A percentile compares a stretch with the other conserved stretches of the same genome.
phyloP scores from a whole-genome alignment of 805 yeast species.

The Sugiyamaella mastotermitis region DNA sequence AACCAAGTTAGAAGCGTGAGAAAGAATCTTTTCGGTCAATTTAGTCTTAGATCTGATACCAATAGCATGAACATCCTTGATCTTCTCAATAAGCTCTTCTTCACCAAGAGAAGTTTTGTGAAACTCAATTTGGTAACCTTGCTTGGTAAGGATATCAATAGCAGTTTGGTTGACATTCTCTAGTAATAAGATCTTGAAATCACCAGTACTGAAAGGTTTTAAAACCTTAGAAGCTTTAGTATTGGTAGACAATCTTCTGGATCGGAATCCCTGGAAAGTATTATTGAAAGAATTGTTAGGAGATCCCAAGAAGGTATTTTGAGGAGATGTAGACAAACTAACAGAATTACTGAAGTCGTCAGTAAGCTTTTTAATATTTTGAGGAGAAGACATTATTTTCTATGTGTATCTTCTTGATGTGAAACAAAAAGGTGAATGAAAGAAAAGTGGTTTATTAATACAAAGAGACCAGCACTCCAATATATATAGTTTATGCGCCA shows the following conservation, averaged over 20 bases:
- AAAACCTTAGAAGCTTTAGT: constrained; percentile 41
- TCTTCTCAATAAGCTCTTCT: constrained; percentile 90
- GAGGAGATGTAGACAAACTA: constrained; percentile 21
- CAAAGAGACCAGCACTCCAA: no score
- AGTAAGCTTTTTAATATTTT: constrained; percentile 21
- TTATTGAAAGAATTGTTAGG: no score
- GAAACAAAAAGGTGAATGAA: no score
- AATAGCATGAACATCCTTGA: constrained; percentile 88
- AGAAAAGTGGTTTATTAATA: no score
- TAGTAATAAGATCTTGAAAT: constrained; percentile 80
- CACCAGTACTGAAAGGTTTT: constrained; percentile 94
- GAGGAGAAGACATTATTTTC: constrained; percentile 26
- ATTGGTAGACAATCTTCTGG: constrained; percentile 16
- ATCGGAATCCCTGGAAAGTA: constrained; percentile 5
- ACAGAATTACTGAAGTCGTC: constrained; percentile 17
- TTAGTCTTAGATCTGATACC: constrained; percentile 98
- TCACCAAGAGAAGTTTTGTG: constrained; percentile 84
- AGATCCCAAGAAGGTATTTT: constrained; percentile 12
- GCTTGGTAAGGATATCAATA: constrained; percentile 70
- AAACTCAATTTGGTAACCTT: constrained; percentile 97
- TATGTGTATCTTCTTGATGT: no score
- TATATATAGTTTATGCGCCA: no score
- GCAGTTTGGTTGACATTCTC: constrained; percentile 96
- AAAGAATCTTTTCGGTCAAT: constrained; percentile 69
- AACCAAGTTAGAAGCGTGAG: constrained; percentile 83